Percentiles rank a stretch among this genome's conserved stretches.
These are phyloP conservation scores for Salix brachista DNA, from an alignment of 345 rosid genomes.

Conservation along the genomic window DNA sequence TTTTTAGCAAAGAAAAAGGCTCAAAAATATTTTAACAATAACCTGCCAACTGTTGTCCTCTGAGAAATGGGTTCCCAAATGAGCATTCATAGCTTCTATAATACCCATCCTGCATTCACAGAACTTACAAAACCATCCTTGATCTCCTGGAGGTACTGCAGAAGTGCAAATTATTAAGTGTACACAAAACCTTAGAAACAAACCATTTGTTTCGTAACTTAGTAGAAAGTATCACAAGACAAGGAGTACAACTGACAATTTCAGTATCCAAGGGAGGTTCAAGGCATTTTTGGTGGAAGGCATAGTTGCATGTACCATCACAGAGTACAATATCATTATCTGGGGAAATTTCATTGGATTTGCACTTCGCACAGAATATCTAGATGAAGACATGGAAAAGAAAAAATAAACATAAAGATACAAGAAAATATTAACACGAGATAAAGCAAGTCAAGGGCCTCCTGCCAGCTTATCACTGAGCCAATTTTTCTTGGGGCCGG, in stretches of 20 bases:
- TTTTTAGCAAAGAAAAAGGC: not conserved
- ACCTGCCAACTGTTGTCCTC: slow-evolving; percentile 82
- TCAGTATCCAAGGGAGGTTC: slow-evolving; percentile 90
- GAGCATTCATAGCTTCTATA: slow-evolving; percentile 87
- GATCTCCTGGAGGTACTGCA: slow-evolving; percentile 95
- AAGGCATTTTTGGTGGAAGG: slow-evolving; percentile 90
- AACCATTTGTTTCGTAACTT: slow-evolving; percentile 7
- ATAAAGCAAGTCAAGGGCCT: slow-evolving; percentile 1
- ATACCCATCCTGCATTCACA: slow-evolving; percentile 92
- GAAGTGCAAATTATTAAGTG: slow-evolving; percentile 43
- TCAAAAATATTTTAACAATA: slow-evolving; percentile 14
- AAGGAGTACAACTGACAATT: slow-evolving; percentile 47
- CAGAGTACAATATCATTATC: slow-evolving; percentile 94
- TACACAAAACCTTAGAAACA: slow-evolving; percentile 10
- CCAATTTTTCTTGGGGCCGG: not conserved
- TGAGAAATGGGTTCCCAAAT: slow-evolving; percentile 71
- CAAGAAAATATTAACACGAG: not conserved
- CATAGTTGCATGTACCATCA: slow-evolving; percentile 93
- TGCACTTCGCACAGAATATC: slow-evolving; percentile 96
- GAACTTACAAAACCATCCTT: slow-evolving; percentile 92
- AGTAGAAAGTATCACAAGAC: slow-evolving; percentile 5
- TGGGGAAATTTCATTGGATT: slow-evolving; percentile 68
- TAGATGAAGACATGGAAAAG: slow-evolving; percentile 22
- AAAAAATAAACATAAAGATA: slow-evolving; percentile 6
- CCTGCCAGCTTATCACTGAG: not conserved